phyloP scores from a whole-genome alignment of 108 stramenopile genomes.

The Cyclotella kingstonii region DNA sequence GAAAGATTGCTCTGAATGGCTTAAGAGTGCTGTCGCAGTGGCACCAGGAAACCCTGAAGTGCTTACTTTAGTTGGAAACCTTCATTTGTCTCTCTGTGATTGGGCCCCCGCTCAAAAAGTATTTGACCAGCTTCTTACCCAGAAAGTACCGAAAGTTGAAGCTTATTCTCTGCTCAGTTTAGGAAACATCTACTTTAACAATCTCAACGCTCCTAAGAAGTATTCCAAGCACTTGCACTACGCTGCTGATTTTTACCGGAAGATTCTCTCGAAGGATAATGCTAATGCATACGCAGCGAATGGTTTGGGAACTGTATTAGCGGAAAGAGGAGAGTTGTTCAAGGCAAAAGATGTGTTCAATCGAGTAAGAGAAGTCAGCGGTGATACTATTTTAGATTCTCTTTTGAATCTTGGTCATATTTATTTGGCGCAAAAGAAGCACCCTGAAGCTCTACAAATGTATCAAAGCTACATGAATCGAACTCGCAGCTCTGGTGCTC shows the following conservation, averaged over 20 bases:
- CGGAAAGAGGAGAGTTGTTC: constrained; percentile 84
- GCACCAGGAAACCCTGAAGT: constrained; percentile 87
- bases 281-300: constrained; percentile 90
- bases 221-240: constrained; percentile 79
- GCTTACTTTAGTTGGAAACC: constrained; percentile 85
- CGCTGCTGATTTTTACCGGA: constrained; percentile 73
- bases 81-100: constrained; percentile 83
- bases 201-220: constrained; percentile 60
- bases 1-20: constrained; percentile 84
- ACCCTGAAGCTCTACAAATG: constrained; percentile 86
- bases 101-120: constrained; percentile 82
- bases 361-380: constrained; percentile 81
- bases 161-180: constrained; percentile 83
- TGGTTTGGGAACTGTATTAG: constrained; percentile 82
- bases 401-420: constrained; percentile 86
- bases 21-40: constrained; percentile 76
- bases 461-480: constrained; percentile 85
- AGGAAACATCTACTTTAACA: constrained; percentile 88
- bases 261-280: constrained; percentile 76
- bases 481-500: constrained; percentile 61
- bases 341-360: constrained; percentile 88
- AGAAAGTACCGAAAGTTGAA: constrained; percentile 79
- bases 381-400: constrained; percentile 77
- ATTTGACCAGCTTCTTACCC: constrained; percentile 75
- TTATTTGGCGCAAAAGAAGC: constrained; percentile 81